These are phyloP conservation scores for Endotrypanum monterogeii DNA, from an alignment of 208 protist genomes.

Conservation along the genomic window DNA sequence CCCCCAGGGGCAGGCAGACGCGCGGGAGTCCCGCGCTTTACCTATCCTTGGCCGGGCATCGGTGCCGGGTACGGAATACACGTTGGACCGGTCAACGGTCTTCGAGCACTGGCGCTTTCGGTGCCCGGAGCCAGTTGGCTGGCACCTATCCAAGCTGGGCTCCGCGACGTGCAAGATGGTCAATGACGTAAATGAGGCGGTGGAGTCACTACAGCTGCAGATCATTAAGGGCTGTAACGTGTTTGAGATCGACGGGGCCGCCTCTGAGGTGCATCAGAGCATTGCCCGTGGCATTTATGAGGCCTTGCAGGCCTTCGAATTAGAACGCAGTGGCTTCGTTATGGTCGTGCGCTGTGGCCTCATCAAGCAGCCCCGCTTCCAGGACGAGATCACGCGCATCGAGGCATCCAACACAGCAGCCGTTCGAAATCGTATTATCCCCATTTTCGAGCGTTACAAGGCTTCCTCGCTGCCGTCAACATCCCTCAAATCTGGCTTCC, in stretches of 20 bases:
- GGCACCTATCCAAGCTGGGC: constrained; percentile 83
- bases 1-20: constrained; percentile 76
- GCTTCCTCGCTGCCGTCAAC: constrained; percentile 84
- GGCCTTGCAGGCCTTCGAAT: constrained; percentile 81
- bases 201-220: constrained; percentile 88
- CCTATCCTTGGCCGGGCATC: constrained; percentile 81
- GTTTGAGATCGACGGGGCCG: constrained; percentile 85
- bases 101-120: constrained; percentile 84
- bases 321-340: constrained; percentile 88
- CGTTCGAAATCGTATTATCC: constrained; percentile 79
- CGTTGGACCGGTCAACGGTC: constrained; percentile 75
- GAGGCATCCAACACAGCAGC: constrained; percentile 77
- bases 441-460: constrained; percentile 88
- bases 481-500: constrained; percentile 84
- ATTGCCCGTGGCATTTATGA: constrained; percentile 78
- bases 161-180: constrained; percentile 88
- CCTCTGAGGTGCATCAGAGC: constrained; percentile 81
- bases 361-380: constrained; percentile 77
- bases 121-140: constrained; percentile 73
- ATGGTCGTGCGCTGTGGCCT: constrained; percentile 76
- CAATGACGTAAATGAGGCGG: constrained; percentile 76
- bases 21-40: constrained; percentile 73
- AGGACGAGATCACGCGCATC: constrained; percentile 79
- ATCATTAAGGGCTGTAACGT: constrained; percentile 91
- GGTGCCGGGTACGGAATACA: constrained; percentile 77